Base-by-base conservation (phyloP, 1,284 basidiomycete species). In the Fomitopsis betulina region DNA sequence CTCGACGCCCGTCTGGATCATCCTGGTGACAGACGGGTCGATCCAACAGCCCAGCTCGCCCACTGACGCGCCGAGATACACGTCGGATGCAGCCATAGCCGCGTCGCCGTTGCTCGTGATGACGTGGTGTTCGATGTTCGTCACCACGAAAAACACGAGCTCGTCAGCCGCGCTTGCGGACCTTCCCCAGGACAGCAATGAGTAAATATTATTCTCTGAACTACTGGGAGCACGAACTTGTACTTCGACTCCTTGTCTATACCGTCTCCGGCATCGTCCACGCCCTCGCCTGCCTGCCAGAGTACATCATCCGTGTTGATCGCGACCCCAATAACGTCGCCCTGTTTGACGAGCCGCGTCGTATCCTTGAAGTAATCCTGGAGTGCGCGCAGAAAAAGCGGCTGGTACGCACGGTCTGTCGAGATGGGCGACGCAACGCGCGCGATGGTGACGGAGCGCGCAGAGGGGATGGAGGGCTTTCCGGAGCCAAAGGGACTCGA, bases 41-140 rank as follows among this genome's bases (percentile, higher is more conserved):
- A 96, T 79, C 81, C 91, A 92, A 67, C 91, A 96, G 0, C 96
- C 96, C 7, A 95, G 71, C 68, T 93, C 85, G 8, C 91, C 91
- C 8, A 79, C 69, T 0, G 79, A 78, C 2, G 78, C 77, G 30
- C 79, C 78, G 40, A 78, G 69, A 62, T 83, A 81, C 33, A 77
- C 63, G 65, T 85, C 82, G 37, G 73, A 69, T 38, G 65, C 62
- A 2, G 60, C 61, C 42, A 37, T 35, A 27, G 49, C 32, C 32
- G 63, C 63, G 37, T 70, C 64, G 27, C 70, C 70, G 38, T 69
- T 64, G 39, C 66, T 72, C n/a, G 73, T 62, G 38, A 82, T 63
- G 25, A 85, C 69, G 57, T 86, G 85, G 64, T 86, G 83, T 38
- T 92, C 85, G 23, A 98, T 74, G 56, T 89, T 84, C 9, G 91